Evolutionary conservation across 345 rosid genomes (phyloP).

Genomic region (Eucalyptus tenuipes): DNA sequence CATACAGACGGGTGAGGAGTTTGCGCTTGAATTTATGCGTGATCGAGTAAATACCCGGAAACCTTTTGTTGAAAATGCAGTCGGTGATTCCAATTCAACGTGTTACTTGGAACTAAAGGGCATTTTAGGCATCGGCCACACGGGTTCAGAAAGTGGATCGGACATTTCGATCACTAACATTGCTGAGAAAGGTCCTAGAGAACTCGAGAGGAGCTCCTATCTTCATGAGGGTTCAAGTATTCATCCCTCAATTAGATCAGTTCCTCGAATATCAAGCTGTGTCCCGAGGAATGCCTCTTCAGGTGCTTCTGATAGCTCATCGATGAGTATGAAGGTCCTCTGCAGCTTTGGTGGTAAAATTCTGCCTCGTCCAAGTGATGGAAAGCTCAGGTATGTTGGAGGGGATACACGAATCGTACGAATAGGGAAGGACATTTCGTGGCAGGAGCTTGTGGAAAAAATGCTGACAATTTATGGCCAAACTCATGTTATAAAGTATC

Average conservation of each 20-base stretch:
- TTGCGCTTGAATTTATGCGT: constrained; percentile 80
- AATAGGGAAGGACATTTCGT: constrained; percentile 51
- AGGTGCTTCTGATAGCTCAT: constrained; percentile 29
- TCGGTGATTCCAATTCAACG: constrained; percentile 30
- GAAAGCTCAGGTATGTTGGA: constrained; percentile 87
- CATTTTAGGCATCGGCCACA: constrained; percentile 45
- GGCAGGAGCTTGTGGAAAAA: constrained; percentile 53
- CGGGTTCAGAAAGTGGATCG: constrained; percentile 56
- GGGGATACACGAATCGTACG: constrained; percentile 69
- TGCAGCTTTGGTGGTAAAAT: constrained; percentile 91
- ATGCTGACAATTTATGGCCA: constrained; percentile 46
- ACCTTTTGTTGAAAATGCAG: constrained; percentile 21
- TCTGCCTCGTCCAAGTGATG: constrained; percentile 84
- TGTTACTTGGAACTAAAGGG: constrained; percentile 60
- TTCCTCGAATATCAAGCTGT: constrained; percentile 16
- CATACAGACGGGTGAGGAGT: constrained; percentile 89
- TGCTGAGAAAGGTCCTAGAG: constrained; percentile 32
- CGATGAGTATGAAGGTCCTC: constrained; percentile 51
- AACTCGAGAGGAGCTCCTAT: constrained; percentile 29
- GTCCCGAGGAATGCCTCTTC: constrained; percentile 2
- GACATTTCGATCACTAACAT: constrained; percentile 33
- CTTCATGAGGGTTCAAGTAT: constrained; percentile 12
- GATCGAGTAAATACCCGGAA: constrained; percentile 53
- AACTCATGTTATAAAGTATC: constrained; percentile 64
- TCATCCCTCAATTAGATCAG: constrained; percentile 35